Evolutionary conservation across 805 yeast species (phyloP), one percentile per base, ranked within the genome.

Genomic region (Soucietia sequanensis): DNA sequence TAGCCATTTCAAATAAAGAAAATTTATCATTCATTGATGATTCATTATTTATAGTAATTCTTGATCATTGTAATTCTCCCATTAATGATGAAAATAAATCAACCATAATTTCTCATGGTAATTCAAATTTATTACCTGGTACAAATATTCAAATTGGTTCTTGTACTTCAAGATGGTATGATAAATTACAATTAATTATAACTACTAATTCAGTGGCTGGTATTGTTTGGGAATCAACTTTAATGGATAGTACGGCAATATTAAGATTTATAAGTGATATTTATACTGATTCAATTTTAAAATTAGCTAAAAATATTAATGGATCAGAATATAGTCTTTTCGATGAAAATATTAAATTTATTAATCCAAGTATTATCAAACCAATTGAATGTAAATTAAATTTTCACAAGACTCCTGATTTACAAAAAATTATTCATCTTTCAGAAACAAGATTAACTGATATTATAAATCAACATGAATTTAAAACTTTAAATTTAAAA

Each of bases 371-470:
- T 52, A 47, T 59, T 39, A 30, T 46, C 34, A 54, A 75, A 61
- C 68, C 81, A 48, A 42, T 48, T 9, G 35, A 60, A 30, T 38
- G 27, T 25, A 21, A 52, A 36, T 44, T 64, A 52, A 37, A 44
- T 28, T 67, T 77, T 45, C 51, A 54, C 13, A 53, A 62, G 37
- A 66, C 78, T 6, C 70, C 71, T 1, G 80, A 75, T 39, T 53
- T 77, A 30, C 57, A 54, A 30, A 68, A 67, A 32, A 64, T 76
- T 12, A 63, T 76, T 27, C 81, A 74, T 52, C 57, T 75, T 26
- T 75, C 80, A 2, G 82, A 77, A 43, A 77, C 81, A 1, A 64
- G 81, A 37, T 61, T 77, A 28, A 76, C 80, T 6, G 82, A 77
- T 50, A 62, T 75, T 33, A 75, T 77, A 41, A 67, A 69, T 48